Evolutionary conservation across 345 rosid species (phyloP).

Genomic region (Litchi chinensis): DNA sequence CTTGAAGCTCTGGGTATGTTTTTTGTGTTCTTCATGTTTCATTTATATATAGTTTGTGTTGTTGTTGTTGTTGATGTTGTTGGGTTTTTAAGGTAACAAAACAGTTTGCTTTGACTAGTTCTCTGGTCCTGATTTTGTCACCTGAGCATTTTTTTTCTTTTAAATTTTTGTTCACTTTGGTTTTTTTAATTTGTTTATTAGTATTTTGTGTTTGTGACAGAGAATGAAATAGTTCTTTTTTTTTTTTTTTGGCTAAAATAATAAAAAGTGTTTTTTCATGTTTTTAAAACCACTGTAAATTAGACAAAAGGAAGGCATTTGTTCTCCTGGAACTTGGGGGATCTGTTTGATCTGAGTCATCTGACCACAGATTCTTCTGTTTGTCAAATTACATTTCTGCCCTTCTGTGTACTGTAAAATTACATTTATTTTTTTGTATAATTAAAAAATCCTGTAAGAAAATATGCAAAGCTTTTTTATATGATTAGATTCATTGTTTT

Average conservation of each 20-base stretch:
- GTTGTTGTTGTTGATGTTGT: not conserved
- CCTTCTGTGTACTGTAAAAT: constrained; percentile 12
- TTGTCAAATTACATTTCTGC: constrained; percentile 28
- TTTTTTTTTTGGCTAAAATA: not conserved
- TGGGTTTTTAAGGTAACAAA: not conserved
- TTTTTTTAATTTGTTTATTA: not conserved
- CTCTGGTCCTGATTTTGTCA: not conserved
- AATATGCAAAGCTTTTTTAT: not conserved
- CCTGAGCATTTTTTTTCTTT: not conserved
- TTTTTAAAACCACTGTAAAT: not conserved
- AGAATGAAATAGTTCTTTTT: not conserved
- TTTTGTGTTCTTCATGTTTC: not conserved
- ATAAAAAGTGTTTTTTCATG: not conserved
- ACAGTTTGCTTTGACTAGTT: constrained; percentile 13
- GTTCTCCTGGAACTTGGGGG: constrained; percentile 26
- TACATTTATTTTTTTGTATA: not conserved
- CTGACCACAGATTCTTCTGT: constrained; percentile 30
- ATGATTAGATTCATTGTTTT: not conserved
- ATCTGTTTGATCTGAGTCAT: constrained; percentile 28
- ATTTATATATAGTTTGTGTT: not conserved
- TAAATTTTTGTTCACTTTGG: not conserved
- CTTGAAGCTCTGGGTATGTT: constrained; percentile 59
- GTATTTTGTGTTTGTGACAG: constrained; percentile 20
- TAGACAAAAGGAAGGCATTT: constrained; percentile 8
- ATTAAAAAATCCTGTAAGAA: not conserved